A percentile compares a stretch with the other conserved stretches of the same genome.
Evolutionary conservation across 2,329 filamentous ascomycete species (phyloP).

Genomic region (Epichloe sp.): DNA sequence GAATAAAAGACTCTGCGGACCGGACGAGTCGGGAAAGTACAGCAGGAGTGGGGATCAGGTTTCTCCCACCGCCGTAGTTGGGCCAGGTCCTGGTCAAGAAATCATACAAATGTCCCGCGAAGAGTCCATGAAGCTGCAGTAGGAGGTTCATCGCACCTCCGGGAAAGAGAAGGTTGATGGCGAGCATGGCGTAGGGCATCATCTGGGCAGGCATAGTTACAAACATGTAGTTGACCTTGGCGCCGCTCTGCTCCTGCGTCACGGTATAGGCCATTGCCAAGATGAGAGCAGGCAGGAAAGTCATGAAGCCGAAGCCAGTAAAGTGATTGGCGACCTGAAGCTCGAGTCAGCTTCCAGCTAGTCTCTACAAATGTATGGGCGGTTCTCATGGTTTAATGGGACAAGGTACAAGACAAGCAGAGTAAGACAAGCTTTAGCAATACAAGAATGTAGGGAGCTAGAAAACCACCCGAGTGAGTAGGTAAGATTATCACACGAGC

Average conservation of each 20-base stretch:
- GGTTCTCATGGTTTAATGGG: neutral
- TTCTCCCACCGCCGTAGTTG: slow-evolving; percentile 71
- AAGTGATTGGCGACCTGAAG: slow-evolving; percentile 20
- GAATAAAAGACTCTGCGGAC: slow-evolving; percentile 15
- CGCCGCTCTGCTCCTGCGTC: slow-evolving; percentile 71
- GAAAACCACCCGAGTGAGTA: slow-evolving; percentile 46
- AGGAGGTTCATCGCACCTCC: slow-evolving; percentile 43
- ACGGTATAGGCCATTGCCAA: slow-evolving; percentile 75
- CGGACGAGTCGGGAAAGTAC: slow-evolving; percentile 58
- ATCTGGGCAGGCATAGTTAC: slow-evolving; percentile 71
- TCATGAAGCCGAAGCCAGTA: slow-evolving; percentile 18
- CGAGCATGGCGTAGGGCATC: slow-evolving; percentile 68
- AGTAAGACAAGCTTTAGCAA: neutral
- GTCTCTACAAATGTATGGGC: neutral
- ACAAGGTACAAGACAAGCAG: neutral
- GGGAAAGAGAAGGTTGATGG: slow-evolving; percentile 55
- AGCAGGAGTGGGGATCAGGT: slow-evolving; percentile 59
- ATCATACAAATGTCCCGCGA: slow-evolving; percentile 82
- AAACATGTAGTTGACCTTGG: slow-evolving; percentile 66
- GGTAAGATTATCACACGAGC: slow-evolving; percentile 41
- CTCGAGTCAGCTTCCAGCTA: slow-evolving; percentile 9
- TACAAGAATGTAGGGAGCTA: slow-evolving; percentile 46
- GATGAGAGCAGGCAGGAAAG: slow-evolving; percentile 53
- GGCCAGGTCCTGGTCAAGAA: slow-evolving; percentile 84
- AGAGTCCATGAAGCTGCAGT: slow-evolving; percentile 59